Evolutionary conservation across 768 basidiomycete genomes (phyloP), one percentile per base, ranked within the genome.

Genomic region (Trametes cingulata): DNA sequence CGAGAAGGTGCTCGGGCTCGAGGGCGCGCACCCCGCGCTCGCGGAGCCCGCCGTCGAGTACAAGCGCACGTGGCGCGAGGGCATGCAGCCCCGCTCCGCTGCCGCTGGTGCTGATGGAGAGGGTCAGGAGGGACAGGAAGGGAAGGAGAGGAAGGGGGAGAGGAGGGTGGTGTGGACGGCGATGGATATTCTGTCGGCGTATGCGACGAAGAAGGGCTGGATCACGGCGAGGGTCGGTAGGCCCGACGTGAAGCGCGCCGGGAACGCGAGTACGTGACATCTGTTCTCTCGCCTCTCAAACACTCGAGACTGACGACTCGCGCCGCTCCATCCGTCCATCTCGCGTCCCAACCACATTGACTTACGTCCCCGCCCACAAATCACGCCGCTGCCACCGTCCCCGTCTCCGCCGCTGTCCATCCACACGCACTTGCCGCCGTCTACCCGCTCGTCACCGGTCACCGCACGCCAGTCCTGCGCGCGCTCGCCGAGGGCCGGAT

Each of bases 221-320:
- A 73, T 95, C 41, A 98, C 95, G 33, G 95, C 95, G 10, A 91
- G 94, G 72, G 91, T 91, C 6, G 95, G 93, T 1, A 74, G 95
- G 61, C 88, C 94, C 2, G 95, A 98, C 74, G 76, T 90, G 22
- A 87, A 93, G 68, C 83, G 95, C 41, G 92, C 95, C 3, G 95
- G 94, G 33, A 95, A 95, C 71, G 85, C 86, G 12, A 86, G 94
- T 94, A 71, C 72, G 92, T 83, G 8, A n/a, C 27, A 22, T 57
- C 58, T 22, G 8, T 40, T 27, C 33, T 7, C 19, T 14, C 43
- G 13, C n/a, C 14, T 36, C 47, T 8, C 29, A 6, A 13, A 6
- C 13, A n/a, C 40, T 3, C 10, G 14, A 13, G 3, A 52, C 15
- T 33, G 6, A 35, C n/a, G 41, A 2, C 33, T 29, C 19, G 39